Conservation (phyloP, 164 flowering plant species). For the Magnolia kwangsiensis region DNA sequence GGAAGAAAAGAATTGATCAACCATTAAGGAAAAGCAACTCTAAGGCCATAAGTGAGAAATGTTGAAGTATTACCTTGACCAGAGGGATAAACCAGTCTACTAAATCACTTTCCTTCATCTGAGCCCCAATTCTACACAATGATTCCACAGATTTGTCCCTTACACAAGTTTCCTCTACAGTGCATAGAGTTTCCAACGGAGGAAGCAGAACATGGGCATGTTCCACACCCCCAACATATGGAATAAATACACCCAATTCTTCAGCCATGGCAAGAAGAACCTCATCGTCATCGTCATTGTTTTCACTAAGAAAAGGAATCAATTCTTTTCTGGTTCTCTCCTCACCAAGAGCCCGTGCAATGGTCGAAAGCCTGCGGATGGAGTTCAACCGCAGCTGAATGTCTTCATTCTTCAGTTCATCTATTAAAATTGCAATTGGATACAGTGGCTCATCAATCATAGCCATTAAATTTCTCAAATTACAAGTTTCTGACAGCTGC, state of each 20-base stretch:
- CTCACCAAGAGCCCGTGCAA: slow-evolving; percentile 95
- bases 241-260: slow-evolving; percentile 89
- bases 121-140: slow-evolving; percentile 83
- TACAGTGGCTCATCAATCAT: slow-evolving; percentile 90
- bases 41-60: background rate
- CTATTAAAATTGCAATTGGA: slow-evolving; percentile 90
- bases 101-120: slow-evolving; percentile 86
- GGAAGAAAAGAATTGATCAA: background rate
- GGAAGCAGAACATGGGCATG: slow-evolving; percentile 82
- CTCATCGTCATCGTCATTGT: slow-evolving; percentile 96
- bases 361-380: slow-evolving; percentile 81
- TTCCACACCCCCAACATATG: slow-evolving; percentile 94
- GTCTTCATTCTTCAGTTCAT: slow-evolving; percentile 92
- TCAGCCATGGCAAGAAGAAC: slow-evolving; percentile 97
- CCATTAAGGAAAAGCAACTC: background rate
- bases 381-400: slow-evolving; percentile 91
- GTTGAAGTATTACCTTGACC: slow-evolving; percentile 57
- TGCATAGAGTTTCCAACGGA: slow-evolving; percentile 82
- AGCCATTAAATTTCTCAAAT: slow-evolving; percentile 40
- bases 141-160: slow-evolving; percentile 98
- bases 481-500: slow-evolving; percentile 1
- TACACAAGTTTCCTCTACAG: slow-evolving; percentile 95
- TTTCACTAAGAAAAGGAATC: slow-evolving; percentile 92
- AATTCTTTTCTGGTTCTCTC: slow-evolving; percentile 88
- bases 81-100: slow-evolving; percentile 82